Base-by-base conservation (phyloP, 177 flowering plant species). In the Vitis hybrid region DNA sequence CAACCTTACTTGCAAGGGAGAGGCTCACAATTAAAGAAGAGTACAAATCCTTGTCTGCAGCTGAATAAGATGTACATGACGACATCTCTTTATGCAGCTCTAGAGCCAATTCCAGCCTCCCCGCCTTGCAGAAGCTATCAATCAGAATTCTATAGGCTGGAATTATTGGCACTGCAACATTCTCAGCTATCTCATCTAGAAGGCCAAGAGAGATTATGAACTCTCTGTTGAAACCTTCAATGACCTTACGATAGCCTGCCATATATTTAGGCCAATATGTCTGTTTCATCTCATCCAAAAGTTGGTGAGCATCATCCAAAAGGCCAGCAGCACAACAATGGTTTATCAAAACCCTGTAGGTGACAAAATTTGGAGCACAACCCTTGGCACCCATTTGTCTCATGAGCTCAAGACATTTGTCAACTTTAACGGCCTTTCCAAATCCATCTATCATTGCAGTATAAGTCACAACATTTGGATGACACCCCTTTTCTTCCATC, bases 401-500 rank as follows among this genome's bases (percentile, higher is more conserved):
- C 53, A 90, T 88, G 18, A 94, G 84, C 48, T 85, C 85, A 69
- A 92, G 88, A 70, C 95, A 77, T 79, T 78, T 84, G 46, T 85
- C 82, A 46, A 92, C 74, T 79, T 81, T 84, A 61, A 94, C 92
- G 11, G 69, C 85, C 81, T 81, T 91, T 15, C 97, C 97, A 80
- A 90, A 84, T 10, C 98, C 97, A 84, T 94, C 97, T 11, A 92
- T 88, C 85, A 94, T 87, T 48, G 97, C 93, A 18, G 97, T 94
- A 79, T 94, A 94, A 41, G 97, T 92, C 71, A 92, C 95, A 66
- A 91, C 97, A 86, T 94, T 90, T 50, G 98, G 97, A 70, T 27
- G 72, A 69, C 97, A 90, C 5, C 92, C 93, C 68, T 90, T 91
- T 68, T 90, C 92, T 77, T 90, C 97, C 98, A 94, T 94, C 97